Evolutionary conservation across 2,329 filamentous ascomycete genomes (phyloP).

Genomic region (Celoporthe dispersa): DNA sequence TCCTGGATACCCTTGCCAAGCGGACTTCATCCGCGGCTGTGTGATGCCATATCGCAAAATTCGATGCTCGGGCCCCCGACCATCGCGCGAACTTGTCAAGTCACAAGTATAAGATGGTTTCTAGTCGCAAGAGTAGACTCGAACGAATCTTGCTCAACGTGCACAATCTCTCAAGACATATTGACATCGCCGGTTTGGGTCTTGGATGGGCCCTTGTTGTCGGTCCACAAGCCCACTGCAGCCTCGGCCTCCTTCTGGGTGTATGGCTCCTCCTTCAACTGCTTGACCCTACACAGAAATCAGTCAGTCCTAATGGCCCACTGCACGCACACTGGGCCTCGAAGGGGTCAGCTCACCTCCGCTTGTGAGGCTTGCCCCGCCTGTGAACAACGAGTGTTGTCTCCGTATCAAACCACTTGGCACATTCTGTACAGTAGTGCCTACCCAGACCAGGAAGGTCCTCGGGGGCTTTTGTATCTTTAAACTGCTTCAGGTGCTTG

Average conservation of each 20-base stretch:
- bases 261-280: conserved; percentile 83
- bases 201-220: conserved; percentile 59
- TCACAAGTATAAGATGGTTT: neutral
- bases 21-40: neutral
- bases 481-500: conserved; percentile 79
- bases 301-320: conserved; percentile 24
- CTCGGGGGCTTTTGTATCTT: conserved; percentile 77
- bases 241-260: conserved; percentile 85
- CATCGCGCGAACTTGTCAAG: neutral
- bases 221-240: conserved; percentile 71
- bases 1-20: neutral
- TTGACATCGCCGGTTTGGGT: conserved; percentile 49
- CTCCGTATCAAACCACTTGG: conserved; percentile 94
- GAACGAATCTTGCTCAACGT: neutral
- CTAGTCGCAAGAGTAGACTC: neutral
- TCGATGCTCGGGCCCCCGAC: neutral
- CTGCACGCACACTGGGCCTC: neutral
- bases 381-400: conserved; percentile 74
- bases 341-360: conserved; percentile 61
- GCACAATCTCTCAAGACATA: conserved; percentile 38
- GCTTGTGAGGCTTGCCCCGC: conserved; percentile 91
- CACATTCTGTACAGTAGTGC: conserved; percentile 89
- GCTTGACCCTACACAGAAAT: conserved; percentile 66
- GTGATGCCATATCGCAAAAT: neutral
- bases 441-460: conserved; percentile 86